Evolutionary conservation across 2,329 filamentous ascomycete genomes (phyloP).

Genomic region (Fusarium sp.): DNA sequence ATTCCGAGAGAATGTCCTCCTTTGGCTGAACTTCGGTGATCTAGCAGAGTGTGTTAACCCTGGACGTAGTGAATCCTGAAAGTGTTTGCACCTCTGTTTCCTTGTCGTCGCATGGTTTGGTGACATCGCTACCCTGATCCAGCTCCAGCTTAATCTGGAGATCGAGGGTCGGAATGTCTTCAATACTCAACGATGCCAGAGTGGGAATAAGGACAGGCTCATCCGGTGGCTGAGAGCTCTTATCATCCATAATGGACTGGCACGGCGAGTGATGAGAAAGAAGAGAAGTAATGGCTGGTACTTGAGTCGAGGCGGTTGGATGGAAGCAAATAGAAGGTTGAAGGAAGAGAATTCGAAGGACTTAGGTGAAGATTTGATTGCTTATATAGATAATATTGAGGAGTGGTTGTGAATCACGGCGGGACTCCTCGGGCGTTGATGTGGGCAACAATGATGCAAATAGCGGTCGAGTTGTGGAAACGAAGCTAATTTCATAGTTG

Average conservation of each 20-base stretch:
- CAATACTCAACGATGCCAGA: background rate
- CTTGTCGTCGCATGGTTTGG: background rate
- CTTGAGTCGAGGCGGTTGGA: background rate
- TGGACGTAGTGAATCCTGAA: background rate
- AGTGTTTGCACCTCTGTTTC: slow-evolving; percentile 10
- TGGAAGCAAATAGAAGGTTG: background rate
- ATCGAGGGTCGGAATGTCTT: slow-evolving; percentile 6
- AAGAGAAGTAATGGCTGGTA: background rate
- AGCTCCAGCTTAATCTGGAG: background rate
- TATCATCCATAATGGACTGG: slow-evolving; percentile 6
- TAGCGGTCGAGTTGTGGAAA: background rate
- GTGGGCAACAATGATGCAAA: background rate
- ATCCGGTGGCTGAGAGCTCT: background rate
- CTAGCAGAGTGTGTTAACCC: background rate
- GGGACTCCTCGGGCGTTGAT: background rate
- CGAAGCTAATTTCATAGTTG: background rate
- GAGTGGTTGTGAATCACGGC: slow-evolving; percentile 17
- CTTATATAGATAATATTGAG: background rate
- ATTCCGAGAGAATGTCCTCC: background rate
- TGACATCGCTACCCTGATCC: background rate
- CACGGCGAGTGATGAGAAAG: background rate
- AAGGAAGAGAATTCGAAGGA: background rate
- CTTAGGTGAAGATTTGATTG: background rate
- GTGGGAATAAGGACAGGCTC: slow-evolving; percentile 2
- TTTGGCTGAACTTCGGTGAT: background rate